Evolutionary conservation across 2,329 filamentous ascomycete species (phyloP), one percentile per base, ranked within the genome.

Genomic region (Ceratocystiopsis sp.): DNA sequence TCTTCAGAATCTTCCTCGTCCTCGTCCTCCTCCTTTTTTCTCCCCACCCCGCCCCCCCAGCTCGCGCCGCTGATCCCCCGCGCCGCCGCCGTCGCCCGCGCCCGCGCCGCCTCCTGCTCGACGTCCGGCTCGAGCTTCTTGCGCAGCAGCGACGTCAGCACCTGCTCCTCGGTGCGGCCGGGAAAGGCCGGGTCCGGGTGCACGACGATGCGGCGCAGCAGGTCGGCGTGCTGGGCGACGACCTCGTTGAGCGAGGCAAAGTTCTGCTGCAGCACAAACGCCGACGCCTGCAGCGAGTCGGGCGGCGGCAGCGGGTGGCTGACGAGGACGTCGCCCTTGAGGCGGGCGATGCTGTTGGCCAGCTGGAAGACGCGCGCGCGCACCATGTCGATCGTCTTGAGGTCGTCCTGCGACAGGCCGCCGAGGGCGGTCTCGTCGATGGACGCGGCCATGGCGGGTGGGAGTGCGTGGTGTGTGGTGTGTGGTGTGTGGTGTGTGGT

Each of bases 121-220:
- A 86, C 77, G 19, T 74, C 69, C 0, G 84, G 83, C 51, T 91
- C 84, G 40, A 86, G 69, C 57, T 91, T 91, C 61, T 91, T 93
- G 35, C 84, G 78, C 32, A 93, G 65, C 2, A 93, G 66, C 52
- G 80, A 73, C 21, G 73, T 67, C 1, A 89, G 68, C 4, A 84
- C 67, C 40, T 59, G 62, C 57, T 81, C 75, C 46, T 84, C 76
- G 6, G 71, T 78, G 51, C 71, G 78, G 35, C 75, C 80, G 5
- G 75, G 85, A 60, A 74, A 91, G 57, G 78, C 77, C 2, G 84
- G 81, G 13, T 78, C 75, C 0, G 85, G 85, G 55, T 83, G 84
- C 18, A 83, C 73, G 49, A 82, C 79, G 42, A 84, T 69, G 43
- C 75, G 74, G 45, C 69, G 69, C 48, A 93, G 75, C 38, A 85